Conservation (phyloP, 768 basidiomycete species). For the Phylloporus scabripes region DNA sequence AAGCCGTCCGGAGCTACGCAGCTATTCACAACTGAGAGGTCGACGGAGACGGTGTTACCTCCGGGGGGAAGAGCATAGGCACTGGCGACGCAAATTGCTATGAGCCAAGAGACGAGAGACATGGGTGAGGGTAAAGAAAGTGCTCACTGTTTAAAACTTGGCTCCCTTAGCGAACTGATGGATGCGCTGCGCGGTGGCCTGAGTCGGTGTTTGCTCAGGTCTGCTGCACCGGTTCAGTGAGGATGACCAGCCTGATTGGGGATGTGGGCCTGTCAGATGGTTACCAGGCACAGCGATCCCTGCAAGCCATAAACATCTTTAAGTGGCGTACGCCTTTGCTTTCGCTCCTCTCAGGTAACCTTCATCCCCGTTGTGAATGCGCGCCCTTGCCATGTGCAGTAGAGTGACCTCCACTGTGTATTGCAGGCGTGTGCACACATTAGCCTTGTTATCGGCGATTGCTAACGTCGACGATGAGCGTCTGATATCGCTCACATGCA, state of each 20-base stretch:
- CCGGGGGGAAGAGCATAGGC: background rate
- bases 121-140: background rate
- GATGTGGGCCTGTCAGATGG: no score
- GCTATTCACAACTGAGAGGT: slow-evolving; percentile 2
- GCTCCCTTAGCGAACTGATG: background rate
- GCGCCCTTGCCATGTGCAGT: slow-evolving; percentile 23
- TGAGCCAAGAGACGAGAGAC: background rate
- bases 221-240: no score
- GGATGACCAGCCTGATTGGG: no score
- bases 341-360: background rate
- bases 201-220: background rate
- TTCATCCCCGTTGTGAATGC: slow-evolving; percentile 11
- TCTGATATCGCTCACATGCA: no score
- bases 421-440: slow-evolving; percentile 19
- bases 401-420: slow-evolving; percentile 22
- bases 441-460: background rate
- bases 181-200: background rate
- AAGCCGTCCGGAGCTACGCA: slow-evolving; percentile 13
- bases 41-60: background rate
- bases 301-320: background rate
- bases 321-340: background rate
- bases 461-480: background rate
- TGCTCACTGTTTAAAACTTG: background rate
- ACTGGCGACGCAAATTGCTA: background rate
- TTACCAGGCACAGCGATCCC: background rate